A percentile compares a stretch with the other conserved stretches of the same genome.
phyloP scores from a whole-genome alignment of 257 asterid genomes.

The Solanum gandarillasii region DNA sequence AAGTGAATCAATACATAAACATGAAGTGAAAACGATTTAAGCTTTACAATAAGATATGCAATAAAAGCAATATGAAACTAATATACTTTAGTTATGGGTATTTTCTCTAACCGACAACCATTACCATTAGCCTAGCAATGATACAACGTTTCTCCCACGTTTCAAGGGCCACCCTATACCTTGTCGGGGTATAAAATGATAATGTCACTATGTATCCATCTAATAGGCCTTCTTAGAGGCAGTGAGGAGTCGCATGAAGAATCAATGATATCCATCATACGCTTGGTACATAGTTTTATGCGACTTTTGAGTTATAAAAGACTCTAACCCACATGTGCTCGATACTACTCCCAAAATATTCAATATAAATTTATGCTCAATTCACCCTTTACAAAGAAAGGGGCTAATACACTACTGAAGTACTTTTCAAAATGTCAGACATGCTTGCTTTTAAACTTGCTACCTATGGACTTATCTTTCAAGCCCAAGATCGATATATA shows the following conservation, averaged over 20 bases:
- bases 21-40: neutral
- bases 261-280: neutral
- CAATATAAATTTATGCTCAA: neutral
- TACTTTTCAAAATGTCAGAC: neutral
- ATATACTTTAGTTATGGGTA: too few species aligned
- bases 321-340: neutral
- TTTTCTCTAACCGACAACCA: neutral
- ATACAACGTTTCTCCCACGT: neutral
- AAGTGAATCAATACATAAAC: neutral
- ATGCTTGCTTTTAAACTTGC: too few species aligned
- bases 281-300: neutral
- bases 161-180: neutral
- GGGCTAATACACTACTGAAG: neutral
- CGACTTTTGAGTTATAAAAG: neutral
- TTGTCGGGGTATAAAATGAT: neutral
- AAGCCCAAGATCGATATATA: too few species aligned
- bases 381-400: neutral
- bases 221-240: neutral
- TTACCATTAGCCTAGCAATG: neutral
- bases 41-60: too few species aligned
- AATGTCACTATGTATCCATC: neutral
- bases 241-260: neutral
- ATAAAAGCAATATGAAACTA: too few species aligned
- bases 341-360: neutral
- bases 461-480: too few species aligned